Evolutionary conservation across 306 rosid species (phyloP).

Genomic region (Quercus alba): DNA sequence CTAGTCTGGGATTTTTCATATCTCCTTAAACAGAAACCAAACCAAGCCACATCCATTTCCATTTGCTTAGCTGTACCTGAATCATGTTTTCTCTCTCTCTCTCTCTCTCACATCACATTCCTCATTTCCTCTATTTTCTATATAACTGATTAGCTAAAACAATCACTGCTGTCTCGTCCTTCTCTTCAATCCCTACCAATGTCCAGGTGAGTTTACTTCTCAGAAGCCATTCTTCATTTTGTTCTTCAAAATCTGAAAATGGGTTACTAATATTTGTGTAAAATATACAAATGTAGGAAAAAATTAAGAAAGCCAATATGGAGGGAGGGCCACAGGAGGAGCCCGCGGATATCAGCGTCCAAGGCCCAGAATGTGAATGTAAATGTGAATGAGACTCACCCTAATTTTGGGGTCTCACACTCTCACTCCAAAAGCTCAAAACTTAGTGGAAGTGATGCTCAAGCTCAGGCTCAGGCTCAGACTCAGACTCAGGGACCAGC

Average conservation of each 20-base stretch:
- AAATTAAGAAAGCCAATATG: conserved; percentile 29
- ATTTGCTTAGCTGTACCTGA: conserved; percentile 6
- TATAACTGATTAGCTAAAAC: background rate
- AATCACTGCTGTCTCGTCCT: background rate
- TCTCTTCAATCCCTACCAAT: conserved; percentile 17
- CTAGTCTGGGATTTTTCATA: conserved; percentile 24
- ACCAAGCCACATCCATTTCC: background rate
- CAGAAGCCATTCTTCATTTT: no score
- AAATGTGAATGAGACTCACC: conserved; percentile 1
- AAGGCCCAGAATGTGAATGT: conserved; percentile 16
- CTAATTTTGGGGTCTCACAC: background rate
- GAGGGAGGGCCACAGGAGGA: conserved; percentile 48
- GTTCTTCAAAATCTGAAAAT: background rate
- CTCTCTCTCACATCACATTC: background rate
- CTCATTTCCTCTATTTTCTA: background rate
- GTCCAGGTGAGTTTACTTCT: conserved; percentile 37
- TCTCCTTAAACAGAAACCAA: conserved; percentile 35
- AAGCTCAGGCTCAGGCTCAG: background rate
- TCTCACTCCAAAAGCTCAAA: background rate
- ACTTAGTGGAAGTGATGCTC: no score
- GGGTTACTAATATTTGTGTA: conserved; percentile 7
- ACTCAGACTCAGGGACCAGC: conserved; percentile 33
- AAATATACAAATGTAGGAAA: conserved; percentile 12
- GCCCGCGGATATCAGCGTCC: conserved; percentile 41
- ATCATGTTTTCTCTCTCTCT: background rate